Base-by-base conservation (phyloP, 805 yeast species). In the Barnettozyma siamensis region DNA sequence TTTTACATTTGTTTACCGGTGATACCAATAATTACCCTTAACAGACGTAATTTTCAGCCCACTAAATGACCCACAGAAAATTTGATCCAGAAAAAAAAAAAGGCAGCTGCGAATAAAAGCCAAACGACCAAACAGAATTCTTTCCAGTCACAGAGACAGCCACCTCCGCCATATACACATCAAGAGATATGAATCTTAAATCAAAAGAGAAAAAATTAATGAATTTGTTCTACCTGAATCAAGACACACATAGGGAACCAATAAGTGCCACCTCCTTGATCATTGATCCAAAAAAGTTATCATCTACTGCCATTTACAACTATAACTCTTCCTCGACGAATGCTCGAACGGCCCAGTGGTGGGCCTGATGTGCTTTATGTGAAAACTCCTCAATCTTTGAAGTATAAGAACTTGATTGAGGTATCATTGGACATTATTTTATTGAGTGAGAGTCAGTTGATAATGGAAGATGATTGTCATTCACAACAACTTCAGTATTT, bases 361-460 rank as follows among this genome's bases (percentile, higher is more conserved):
- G 56, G 47, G 50, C 58, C 58, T 57, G 60, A 57, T 53, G 60
- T 50, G 37, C 50, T 50, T 44, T 35, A 41, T n/a, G 37, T 51
- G 19, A 56, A 56, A 56, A 56, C 46, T 46, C 60, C 58, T 52
- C 60, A 51, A 41, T 47, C 43, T 21, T 47, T 48, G 12, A 37
- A 41, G 19, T 55, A 53, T 38, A 27, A 31, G n/a, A 53, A 39
- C 34, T 32, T 32, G 26, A 53, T 49, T 47, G 60, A 56, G 60
- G 60, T 56, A 38, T 53, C 60, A 52, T 55, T 55, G 57, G 60
- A 56, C 47, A 48, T 56, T 49, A 49, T 55, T 32, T 46, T 49
- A 36, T 44, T 56, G 60, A 46, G 60, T 56, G 60, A 56, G 55
- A 55, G 60, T 45, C 60, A 53, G 41, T 44, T 52, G 39, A 42